phyloP scores from a whole-genome alignment of 495 filamentous ascomycete genomes.

The Ascodesmis nigricans region DNA sequence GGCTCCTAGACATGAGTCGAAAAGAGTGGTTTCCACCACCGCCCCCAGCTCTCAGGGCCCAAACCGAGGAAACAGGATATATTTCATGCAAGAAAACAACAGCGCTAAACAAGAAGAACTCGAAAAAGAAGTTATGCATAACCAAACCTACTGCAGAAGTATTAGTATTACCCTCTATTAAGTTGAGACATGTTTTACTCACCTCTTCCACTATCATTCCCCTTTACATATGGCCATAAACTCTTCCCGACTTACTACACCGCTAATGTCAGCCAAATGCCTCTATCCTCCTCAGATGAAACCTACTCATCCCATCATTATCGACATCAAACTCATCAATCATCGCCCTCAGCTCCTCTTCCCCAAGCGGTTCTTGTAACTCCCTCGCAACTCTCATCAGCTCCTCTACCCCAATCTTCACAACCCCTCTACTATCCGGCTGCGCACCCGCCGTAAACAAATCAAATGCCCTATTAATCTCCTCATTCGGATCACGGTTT shows the following conservation, averaged over 20 bases:
- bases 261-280: background rate
- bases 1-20: conserved; percentile 18
- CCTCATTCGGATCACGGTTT: conserved; percentile 64
- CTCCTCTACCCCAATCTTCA: conserved; percentile 60
- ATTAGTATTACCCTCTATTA: no score
- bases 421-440: no score
- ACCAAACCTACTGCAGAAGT: no score
- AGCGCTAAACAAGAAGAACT: no score
- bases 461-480: conserved; percentile 77
- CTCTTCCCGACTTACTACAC: conserved; percentile 59
- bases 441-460: conserved; percentile 46
- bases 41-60: no score
- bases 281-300: background rate
- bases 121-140: no score
- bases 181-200: no score
- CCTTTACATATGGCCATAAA: conserved; percentile 55
- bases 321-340: conserved; percentile 97
- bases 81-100: no score
- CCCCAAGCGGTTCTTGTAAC: conserved; percentile 72
- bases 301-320: conserved; percentile 45
- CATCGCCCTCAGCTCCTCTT: conserved; percentile 85
- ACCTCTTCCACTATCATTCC: conserved; percentile 17
- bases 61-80: background rate
- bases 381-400: conserved; percentile 70
- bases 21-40: conserved; percentile 4